Conservation (phyloP, 148 eudicot species). For the Camellia sinensis region DNA sequence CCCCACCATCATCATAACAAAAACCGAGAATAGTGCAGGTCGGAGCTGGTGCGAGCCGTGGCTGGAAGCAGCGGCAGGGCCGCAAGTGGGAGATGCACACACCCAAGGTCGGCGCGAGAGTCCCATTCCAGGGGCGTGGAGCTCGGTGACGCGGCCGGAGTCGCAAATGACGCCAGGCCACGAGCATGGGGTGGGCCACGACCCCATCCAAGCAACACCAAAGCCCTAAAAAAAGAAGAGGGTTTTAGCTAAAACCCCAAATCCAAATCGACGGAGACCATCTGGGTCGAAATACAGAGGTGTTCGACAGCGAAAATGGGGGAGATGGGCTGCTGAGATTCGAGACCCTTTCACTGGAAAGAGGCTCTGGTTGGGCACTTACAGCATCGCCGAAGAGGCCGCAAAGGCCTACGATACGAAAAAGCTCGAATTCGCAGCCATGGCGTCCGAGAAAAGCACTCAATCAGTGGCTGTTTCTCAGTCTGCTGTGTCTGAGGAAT, state of each 20-base stretch:
- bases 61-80: too few species aligned
- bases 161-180: too few species aligned
- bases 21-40: too few species aligned
- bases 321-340: slow-evolving; percentile 94
- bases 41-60: too few species aligned
- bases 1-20: too few species aligned
- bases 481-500: slow-evolving; percentile 25
- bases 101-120: too few species aligned
- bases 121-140: too few species aligned
- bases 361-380: slow-evolving; percentile 84
- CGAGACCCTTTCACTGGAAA: slow-evolving; percentile 59
- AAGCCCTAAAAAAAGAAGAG: slow-evolving; percentile 28
- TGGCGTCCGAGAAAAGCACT: slow-evolving; percentile 31
- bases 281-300: slow-evolving; percentile 48
- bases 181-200: too few species aligned
- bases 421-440: slow-evolving; percentile 25
- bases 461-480: not conserved
- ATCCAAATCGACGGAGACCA: not conserved
- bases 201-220: too few species aligned
- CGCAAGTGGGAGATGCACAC: too few species aligned
- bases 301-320: slow-evolving; percentile 85
- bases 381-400: slow-evolving; percentile 67
- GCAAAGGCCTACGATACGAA: slow-evolving; percentile 53
- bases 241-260: slow-evolving; percentile 20
- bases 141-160: too few species aligned